Base-by-base conservation (phyloP, 1,284 basidiomycete species). In the Laetiporus sulphureus region DNA sequence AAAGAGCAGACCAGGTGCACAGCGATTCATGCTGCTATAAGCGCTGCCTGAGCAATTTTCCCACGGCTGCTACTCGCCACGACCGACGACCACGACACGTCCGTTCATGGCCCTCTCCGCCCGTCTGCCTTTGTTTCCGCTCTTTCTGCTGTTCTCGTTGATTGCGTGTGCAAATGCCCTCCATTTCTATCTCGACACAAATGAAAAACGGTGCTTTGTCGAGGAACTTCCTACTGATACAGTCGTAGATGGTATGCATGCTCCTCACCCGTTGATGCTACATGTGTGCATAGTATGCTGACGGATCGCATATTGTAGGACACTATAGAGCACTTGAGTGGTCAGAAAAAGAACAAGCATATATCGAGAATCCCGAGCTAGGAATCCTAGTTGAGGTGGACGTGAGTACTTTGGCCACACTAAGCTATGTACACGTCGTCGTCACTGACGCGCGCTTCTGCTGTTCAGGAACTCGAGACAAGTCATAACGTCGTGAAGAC, bases 171-270 rank as follows among this genome's bases (percentile, higher is more conserved):
- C 68, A 19, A 71, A 77, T 59, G 84, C 83, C 11, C 78, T 95
- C 36, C 91, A 95, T 61, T 91, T 94, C 62, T 95, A 95, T 58
- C 77, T 95, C 45, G 90, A 94, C 59, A 83, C 88, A n/a, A 83
- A 86, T 57, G 89, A 95, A 65, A 83, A 83, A 59, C 75, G 88
- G 50, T 99, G 96, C 65, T 99, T 99, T 68, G 78, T 97, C 49
- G 96, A 99, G 63, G 96, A 99, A 64, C 72, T 99, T 30, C 95
- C 95, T n/a, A 84, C 83, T 12, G 89, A 98, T 64, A 99, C 96
- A 13, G 84, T 96, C 27, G 93, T 99, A 13, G 92, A 98, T 67
- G 95, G 94, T 88, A 52, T 40, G 74, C 42, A 27, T 36, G 38
- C 19, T 42, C 21, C 22, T 21, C n/a, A 36, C 13, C 12, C 21